Evolutionary conservation across 305 asterid species (phyloP), one percentile per base, ranked within the genome.

Genomic region (Solanum hybrid): DNA sequence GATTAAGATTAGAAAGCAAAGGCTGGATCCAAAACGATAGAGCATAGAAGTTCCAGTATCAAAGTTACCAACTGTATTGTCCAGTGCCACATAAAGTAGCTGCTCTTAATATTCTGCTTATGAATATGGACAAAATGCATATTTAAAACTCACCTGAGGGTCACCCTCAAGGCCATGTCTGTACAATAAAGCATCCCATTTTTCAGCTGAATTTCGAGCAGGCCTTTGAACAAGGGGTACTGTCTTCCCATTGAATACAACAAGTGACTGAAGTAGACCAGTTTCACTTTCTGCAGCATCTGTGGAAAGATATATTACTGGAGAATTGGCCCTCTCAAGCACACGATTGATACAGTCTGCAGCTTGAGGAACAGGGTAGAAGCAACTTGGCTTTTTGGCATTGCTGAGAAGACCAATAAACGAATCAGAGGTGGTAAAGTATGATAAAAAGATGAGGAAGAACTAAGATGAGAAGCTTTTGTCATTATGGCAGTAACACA

Each of bases 251-350:
- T 95, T 93, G 92, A 92, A 86, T 75, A 86, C 88, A 89, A 96
- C 88, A 88, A 97, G 96, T 27, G 99, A 96, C 94, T 96, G 98
- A 88, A 97, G 92, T 78, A 97, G 93, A 85, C 94, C 93, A 84
- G 99, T 96, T 94, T 96, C 99, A 93, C 99, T 97, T 88, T 92
- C 96, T 86, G 98, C 99, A 91, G 99, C 99, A 91, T 96, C 99
- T 2, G 99, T 95, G 34, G 99, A 95, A 73, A 97, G 98, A 93
- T 95, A 96, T 88, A 97, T 93, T 24, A 96, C 97, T 56, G 99
- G 98, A 78, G 94, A 84, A 88, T 92, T 92, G 66, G 98, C 97
- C 92, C 92, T 95, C 91, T 93, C 98, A 88, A 95, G 93, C 86
- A 96, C 94, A 85, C 95, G 93, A 88, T 92, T 97, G 94, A 97